These are phyloP conservation scores for Chlorella sp. DNA, from an alignment of 139 green algal genomes.

Conservation along the genomic window DNA sequence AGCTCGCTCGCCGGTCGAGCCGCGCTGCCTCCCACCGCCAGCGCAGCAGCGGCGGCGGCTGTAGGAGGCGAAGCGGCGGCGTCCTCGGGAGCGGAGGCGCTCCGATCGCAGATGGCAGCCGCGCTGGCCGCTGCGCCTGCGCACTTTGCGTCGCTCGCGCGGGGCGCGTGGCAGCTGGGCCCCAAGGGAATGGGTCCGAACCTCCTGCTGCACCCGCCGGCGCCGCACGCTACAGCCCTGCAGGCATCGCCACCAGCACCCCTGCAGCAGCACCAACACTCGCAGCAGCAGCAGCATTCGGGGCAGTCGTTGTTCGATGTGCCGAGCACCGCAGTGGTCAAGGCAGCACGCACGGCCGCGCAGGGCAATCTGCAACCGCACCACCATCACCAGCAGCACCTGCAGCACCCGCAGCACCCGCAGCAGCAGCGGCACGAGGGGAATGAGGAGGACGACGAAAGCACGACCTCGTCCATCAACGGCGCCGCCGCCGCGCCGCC, in stretches of 20 bases:
- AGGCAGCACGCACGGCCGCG: not conserved
- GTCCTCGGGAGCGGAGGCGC: not conserved
- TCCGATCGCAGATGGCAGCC: not conserved
- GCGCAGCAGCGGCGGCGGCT: too few species aligned
- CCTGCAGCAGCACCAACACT: too few species aligned
- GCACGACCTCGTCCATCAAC: too few species aligned
- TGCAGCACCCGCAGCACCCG: constrained; percentile 1
- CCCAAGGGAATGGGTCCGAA: constrained; percentile 75
- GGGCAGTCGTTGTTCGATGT: not conserved
- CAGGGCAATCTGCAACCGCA: not conserved
- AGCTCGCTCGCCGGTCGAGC: too few species aligned
- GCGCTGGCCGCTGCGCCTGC: not conserved
- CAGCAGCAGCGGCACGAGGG: not conserved
- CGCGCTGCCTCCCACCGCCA: too few species aligned
- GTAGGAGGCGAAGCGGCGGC: too few species aligned
- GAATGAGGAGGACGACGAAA: too few species aligned
- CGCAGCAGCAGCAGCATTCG: not conserved
- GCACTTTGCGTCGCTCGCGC: constrained; percentile 15
- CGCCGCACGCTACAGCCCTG: too few species aligned
- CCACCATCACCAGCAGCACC: not conserved
- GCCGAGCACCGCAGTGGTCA: not conserved
- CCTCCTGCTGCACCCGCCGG: constrained; percentile 56
- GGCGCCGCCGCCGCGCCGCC: too few species aligned
- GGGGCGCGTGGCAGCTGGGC: constrained; percentile 77
- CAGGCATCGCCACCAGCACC: too few species aligned